Conservation (phyloP, 2,329 filamentous ascomycete species). For the Myriosclerotinia curreyana region DNA sequence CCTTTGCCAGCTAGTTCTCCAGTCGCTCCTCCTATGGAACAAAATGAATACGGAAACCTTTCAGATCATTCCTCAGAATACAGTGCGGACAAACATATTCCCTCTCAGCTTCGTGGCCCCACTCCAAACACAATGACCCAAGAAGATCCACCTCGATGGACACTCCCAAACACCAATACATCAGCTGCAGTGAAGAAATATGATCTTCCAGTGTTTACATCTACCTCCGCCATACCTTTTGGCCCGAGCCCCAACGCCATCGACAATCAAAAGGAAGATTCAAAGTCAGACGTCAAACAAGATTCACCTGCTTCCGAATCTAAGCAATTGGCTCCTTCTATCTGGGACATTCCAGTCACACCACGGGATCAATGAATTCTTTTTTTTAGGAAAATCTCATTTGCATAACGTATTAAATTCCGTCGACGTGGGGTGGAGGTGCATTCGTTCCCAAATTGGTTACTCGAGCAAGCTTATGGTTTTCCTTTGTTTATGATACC, state of each 20-base stretch:
- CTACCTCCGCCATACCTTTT: conserved; percentile 38
- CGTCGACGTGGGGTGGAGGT: background rate
- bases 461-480: background rate
- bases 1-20: conserved; percentile 35
- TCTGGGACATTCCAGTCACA: conserved; percentile 42
- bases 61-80: conserved; percentile 16
- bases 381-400: background rate
- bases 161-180: conserved; percentile 47
- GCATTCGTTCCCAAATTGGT: background rate
- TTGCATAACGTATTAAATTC: background rate
- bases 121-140: conserved; percentile 42
- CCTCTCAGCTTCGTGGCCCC: conserved; percentile 56
- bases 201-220: conserved; percentile 38
- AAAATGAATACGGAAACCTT: conserved; percentile 7
- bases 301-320: conserved; percentile 9
- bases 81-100: conserved; percentile 48
- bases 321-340: conserved; percentile 28
- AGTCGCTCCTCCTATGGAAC: conserved; percentile 10
- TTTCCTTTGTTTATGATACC: conserved; percentile 25
- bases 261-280: conserved; percentile 16
- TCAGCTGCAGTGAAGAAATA: conserved; percentile 32
- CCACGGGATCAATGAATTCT: conserved; percentile 27
- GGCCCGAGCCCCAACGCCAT: conserved; percentile 15
- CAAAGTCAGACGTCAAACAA: conserved; percentile 13
- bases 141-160: conserved; percentile 49